phyloP scores from a whole-genome alignment of 164 flowering plant species.

The Magnolia sinica region DNA sequence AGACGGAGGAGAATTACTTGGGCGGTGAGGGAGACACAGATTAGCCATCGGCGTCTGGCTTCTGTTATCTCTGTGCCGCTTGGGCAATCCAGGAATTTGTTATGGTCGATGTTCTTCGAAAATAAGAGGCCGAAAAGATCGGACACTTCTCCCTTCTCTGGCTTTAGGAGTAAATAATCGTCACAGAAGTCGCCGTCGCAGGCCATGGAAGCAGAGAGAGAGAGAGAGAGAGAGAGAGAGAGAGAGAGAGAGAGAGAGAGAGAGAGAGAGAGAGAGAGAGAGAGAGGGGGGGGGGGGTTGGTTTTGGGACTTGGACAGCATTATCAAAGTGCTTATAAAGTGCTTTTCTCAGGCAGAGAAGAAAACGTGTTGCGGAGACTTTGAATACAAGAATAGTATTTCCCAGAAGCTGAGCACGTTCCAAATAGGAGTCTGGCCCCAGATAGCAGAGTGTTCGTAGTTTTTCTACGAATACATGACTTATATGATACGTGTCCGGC shows the following conservation, averaged over 20 bases:
- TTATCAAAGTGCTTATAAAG: not conserved
- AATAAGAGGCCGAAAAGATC: conserved; percentile 32
- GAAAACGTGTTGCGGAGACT: too few relatives aligned
- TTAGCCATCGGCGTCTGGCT: conserved; percentile 37
- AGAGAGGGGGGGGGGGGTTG: not conserved
- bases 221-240: conserved; percentile 2
- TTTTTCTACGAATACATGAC: too few relatives aligned
- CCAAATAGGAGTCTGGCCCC: too few relatives aligned
- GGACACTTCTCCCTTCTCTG: conserved; percentile 28
- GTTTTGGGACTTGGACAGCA: not conserved
- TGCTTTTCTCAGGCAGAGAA: too few relatives aligned
- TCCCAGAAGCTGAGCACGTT: too few relatives aligned
- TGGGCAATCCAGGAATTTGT: conserved; percentile 28
- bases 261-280: conserved; percentile 1
- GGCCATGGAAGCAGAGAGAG: not conserved
- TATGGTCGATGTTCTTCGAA: conserved; percentile 14
- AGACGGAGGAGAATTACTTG: conserved; percentile 28
- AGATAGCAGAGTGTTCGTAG: too few relatives aligned
- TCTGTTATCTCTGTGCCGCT: conserved; percentile 4
- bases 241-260: not conserved
- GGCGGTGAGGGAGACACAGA: conserved; percentile 34
- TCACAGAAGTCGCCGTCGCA: conserved; percentile 10
- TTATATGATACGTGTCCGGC: too few relatives aligned
- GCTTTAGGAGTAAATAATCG: conserved; percentile 30
- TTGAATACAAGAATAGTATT: too few relatives aligned